phyloP scores from a whole-genome alignment of 2,329 filamentous ascomycete species.

The Fusarium nanum region DNA sequence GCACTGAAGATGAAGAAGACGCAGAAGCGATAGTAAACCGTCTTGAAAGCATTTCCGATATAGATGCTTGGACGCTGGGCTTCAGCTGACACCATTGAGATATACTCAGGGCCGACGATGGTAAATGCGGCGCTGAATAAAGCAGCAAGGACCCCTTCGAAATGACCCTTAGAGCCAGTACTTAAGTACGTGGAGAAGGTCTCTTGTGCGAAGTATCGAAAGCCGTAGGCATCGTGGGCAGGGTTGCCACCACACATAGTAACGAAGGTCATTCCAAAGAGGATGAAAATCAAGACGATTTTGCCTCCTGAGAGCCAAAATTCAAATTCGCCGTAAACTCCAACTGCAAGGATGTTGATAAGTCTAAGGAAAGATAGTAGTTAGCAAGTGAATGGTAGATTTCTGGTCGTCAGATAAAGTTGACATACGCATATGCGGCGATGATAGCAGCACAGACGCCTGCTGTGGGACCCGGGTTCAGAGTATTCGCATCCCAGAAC shows the following conservation, averaged over 20 bases:
- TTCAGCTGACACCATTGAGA: constrained; percentile 73
- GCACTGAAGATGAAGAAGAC: constrained; percentile 54
- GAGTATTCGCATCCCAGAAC: constrained; percentile 59
- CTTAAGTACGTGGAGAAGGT: constrained; percentile 64
- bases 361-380: constrained; percentile 36
- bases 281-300: constrained; percentile 46
- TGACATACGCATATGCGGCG: constrained; percentile 52
- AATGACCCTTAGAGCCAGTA: constrained; percentile 69
- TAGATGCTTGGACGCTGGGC: constrained; percentile 67
- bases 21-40: constrained; percentile 62
- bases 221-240: constrained; percentile 68
- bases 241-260: constrained; percentile 71
- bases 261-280: constrained; percentile 69
- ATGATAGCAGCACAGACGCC: constrained; percentile 60
- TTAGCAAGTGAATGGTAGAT: not conserved
- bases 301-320: constrained; percentile 63
- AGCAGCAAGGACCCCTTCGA: constrained; percentile 73
- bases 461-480: constrained; percentile 51
- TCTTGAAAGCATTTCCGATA: constrained; percentile 63
- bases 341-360: constrained; percentile 57
- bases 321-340: constrained; percentile 58
- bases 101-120: constrained; percentile 71
- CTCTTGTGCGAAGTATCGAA: constrained; percentile 74
- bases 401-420: too few relatives aligned
- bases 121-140: constrained; percentile 70